Percentiles rank a stretch among this genome's conserved stretches.
phyloP scores from a whole-genome alignment of 1,284 basidiomycete species.

The Sphagnurus paluster region DNA sequence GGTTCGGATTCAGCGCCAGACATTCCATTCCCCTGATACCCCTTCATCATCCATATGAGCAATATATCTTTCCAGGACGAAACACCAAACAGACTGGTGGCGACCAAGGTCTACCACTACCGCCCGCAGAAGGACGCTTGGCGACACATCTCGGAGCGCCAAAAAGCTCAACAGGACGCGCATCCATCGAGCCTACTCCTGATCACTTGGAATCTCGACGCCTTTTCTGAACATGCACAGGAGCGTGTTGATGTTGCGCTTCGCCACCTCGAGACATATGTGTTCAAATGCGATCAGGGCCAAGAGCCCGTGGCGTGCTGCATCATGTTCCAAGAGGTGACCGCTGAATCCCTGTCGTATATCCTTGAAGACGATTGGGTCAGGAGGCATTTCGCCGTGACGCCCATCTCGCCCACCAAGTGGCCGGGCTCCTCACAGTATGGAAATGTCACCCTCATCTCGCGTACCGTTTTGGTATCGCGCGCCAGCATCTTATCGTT shows the following conservation, averaged over 20 bases:
- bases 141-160: constrained; percentile 36
- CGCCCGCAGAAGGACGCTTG: constrained; percentile 33
- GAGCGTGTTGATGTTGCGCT: constrained; percentile 50
- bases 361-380: constrained; percentile 63
- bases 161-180: constrained; percentile 23
- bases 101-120: constrained; percentile 36
- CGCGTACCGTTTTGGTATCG: constrained; percentile 50
- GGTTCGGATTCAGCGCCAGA: not conserved
- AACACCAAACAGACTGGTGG: constrained; percentile 25
- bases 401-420: constrained; percentile 49
- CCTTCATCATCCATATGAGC: constrained; percentile 1
- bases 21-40: not conserved
- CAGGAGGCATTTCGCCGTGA: constrained; percentile 53
- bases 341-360: constrained; percentile 38
- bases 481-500: constrained; percentile 48
- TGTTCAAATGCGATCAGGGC: constrained; percentile 42
- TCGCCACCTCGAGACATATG: constrained; percentile 49
- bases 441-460: constrained; percentile 66
- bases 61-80: constrained; percentile 15
- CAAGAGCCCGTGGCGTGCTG: constrained; percentile 54
- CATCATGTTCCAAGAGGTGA: constrained; percentile 69
- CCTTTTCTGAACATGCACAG: constrained; percentile 32
- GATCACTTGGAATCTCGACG: constrained; percentile 71
- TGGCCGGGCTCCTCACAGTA: constrained; percentile 56
- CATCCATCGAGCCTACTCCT: constrained; percentile 46